Base-by-base conservation (phyloP, 1,139 yeast species). In the Torulaspora pretoriensis region DNA sequence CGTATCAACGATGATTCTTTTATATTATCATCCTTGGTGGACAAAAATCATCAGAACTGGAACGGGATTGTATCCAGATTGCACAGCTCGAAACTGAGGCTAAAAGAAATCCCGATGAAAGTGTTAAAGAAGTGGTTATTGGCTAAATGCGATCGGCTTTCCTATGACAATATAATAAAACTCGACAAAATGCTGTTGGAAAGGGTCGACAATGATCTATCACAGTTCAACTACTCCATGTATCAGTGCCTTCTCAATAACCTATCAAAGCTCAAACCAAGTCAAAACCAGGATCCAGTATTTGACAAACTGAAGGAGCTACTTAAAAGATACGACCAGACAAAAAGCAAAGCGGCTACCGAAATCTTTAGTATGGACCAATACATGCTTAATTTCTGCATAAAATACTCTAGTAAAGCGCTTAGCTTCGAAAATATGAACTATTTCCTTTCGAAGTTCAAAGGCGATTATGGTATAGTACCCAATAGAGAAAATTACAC, bases 401-500 rank as follows among this genome's bases (percentile, higher is more conserved):
- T 41, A 56, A 70, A 51, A 70, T 78, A 37, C 39, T 59, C 44
- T 49, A 60, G 46, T 63, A 70, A 56, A 68, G 68, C 54, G 57
- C 67, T 35, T 55, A 66, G 67, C 26, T 60, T 83, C 24, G 60
- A 64, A 7, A 72, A 72, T 46, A 80, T 86, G 83, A 71, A 74
- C 45, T 54, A 52, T 31, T 59, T 59, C 35, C 42, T 61, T 16
- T 38, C 52, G 13, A 53, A 53, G 33, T 59, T 63, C 45, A 55
- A 50, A 32, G 42, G 50, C 6, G 51, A 52, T 2, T 54, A 59
- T n/a, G 75, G 73, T 0, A 49, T 83, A 4, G 68, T 69, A 32
- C 86, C 92, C 2, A 71, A 80, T 5, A 69, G 74, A n/a, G 67
- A 70, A 3, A 73, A 83, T 3, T 83, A 82, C 55, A 74, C 85